Evolutionary conservation across 148 eudicot species (phyloP).

Genomic region (Rhododendron williamsianum): DNA sequence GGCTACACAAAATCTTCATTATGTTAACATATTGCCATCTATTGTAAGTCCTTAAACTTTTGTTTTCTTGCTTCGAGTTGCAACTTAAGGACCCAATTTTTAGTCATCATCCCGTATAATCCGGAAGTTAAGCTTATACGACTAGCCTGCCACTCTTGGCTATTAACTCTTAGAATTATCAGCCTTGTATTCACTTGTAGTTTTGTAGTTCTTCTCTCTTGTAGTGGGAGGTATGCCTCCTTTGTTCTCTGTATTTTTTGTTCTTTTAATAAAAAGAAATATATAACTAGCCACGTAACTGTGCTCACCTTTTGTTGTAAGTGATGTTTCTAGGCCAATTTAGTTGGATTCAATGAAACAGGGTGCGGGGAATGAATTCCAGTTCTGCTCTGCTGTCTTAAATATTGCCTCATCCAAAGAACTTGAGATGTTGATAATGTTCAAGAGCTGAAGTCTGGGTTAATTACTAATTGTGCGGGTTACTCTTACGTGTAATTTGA

Average conservation of each 20-base stretch:
- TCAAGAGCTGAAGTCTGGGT: not conserved
- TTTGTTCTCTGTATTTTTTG: not conserved
- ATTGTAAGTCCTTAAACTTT: slow-evolving; percentile 54
- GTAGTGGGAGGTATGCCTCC: not conserved
- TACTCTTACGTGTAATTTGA: not conserved
- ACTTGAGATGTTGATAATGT: not conserved
- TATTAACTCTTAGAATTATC: not conserved
- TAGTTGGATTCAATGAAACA: not conserved
- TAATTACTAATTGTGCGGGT: not conserved
- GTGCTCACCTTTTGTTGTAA: not conserved
- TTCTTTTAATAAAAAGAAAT: not conserved
- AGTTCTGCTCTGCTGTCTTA: not conserved
- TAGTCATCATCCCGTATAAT: not conserved
- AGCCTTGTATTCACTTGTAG: not conserved
- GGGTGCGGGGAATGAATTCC: not conserved
- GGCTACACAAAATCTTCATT: slow-evolving; percentile 83
- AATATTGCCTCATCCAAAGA: not conserved
- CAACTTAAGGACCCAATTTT: not conserved
- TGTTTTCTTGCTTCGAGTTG: not conserved
- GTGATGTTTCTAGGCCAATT: not conserved
- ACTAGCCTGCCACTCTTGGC: not conserved
- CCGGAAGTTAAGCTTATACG: not conserved
- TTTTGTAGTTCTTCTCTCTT: not conserved
- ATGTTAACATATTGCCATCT: slow-evolving; percentile 75
- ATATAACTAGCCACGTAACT: not conserved